Conservation (phyloP, 1,139 yeast species). For the Lodderomyces metapsilosis region DNA sequence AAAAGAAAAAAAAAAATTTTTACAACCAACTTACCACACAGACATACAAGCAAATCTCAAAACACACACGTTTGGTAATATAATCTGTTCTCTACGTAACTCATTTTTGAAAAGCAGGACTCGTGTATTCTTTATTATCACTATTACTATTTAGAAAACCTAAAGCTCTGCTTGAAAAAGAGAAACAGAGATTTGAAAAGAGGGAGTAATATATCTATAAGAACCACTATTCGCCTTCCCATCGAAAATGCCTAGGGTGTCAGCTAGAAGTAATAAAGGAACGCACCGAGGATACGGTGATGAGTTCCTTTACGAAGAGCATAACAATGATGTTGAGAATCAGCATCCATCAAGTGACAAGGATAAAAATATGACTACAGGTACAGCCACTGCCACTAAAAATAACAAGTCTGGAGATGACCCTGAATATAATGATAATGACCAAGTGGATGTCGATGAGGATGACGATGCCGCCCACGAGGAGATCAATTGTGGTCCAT, state of each 20-base stretch:
- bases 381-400: not conserved
- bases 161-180: too few relatives aligned
- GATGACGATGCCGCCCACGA: slow-evolving; percentile 28
- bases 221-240: too few relatives aligned
- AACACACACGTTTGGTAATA: too few relatives aligned
- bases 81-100: too few relatives aligned
- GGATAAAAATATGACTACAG: not conserved
- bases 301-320: slow-evolving; percentile 4
- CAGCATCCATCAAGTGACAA: slow-evolving; percentile 8
- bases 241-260: slow-evolving; percentile 24
- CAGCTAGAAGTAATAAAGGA: slow-evolving; percentile 42
- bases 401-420: not conserved
- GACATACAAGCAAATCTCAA: too few relatives aligned
- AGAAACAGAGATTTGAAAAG: too few relatives aligned
- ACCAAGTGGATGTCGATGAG: slow-evolving; percentile 14
- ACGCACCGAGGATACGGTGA: slow-evolving; percentile 32
- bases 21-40: too few relatives aligned
- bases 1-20: too few relatives aligned
- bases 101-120: too few relatives aligned
- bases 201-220: too few relatives aligned
- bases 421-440: slow-evolving; percentile 1
- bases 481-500: slow-evolving; percentile 60
- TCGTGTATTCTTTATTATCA: too few relatives aligned
- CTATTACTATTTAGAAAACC: too few relatives aligned
- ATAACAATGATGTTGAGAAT: slow-evolving; percentile 4